Evolutionary conservation across 2,329 filamentous ascomycete species (phyloP).

Genomic region (Blumeriella jaapii): DNA sequence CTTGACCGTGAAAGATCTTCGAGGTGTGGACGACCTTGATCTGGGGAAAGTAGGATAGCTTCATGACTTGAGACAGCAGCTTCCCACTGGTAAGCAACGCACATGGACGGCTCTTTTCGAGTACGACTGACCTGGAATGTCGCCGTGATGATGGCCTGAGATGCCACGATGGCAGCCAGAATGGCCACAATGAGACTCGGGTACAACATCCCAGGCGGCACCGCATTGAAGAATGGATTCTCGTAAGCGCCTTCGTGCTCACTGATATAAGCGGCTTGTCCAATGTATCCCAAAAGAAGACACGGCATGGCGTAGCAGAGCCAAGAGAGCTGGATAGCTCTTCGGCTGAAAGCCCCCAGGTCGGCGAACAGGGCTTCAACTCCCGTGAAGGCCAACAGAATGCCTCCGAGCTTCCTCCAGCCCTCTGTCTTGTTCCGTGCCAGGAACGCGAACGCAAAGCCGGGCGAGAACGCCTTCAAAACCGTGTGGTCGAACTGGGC

Average conservation of each 20-base stretch:
- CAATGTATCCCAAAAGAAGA: conserved; percentile 35
- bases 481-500: conserved; percentile 39
- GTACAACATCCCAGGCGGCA: conserved; percentile 56
- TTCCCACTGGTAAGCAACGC: conserved; percentile 23
- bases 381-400: conserved; percentile 62
- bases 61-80: conserved; percentile 60
- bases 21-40: conserved; percentile 64
- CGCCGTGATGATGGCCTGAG: conserved; percentile 67
- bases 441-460: conserved; percentile 49
- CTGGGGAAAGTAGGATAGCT: conserved; percentile 61
- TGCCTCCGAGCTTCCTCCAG: conserved; percentile 54
- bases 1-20: conserved; percentile 56
- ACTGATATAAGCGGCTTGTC: conserved; percentile 60
- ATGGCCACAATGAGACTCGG: conserved; percentile 58
- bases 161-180: conserved; percentile 64
- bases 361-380: conserved; percentile 71
- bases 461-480: conserved; percentile 42
- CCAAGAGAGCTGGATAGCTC: conserved; percentile 64
- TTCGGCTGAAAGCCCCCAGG: conserved; percentile 58
- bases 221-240: conserved; percentile 64
- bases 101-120: not conserved
- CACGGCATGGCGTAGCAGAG: conserved; percentile 57
- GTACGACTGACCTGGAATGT: conserved; percentile 48
- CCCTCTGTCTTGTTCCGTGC: conserved; percentile 43
- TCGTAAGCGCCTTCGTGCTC: conserved; percentile 41